Evolutionary conservation across 2,329 filamentous ascomycete species (phyloP).

Genomic region (Fusarium algeriense): DNA sequence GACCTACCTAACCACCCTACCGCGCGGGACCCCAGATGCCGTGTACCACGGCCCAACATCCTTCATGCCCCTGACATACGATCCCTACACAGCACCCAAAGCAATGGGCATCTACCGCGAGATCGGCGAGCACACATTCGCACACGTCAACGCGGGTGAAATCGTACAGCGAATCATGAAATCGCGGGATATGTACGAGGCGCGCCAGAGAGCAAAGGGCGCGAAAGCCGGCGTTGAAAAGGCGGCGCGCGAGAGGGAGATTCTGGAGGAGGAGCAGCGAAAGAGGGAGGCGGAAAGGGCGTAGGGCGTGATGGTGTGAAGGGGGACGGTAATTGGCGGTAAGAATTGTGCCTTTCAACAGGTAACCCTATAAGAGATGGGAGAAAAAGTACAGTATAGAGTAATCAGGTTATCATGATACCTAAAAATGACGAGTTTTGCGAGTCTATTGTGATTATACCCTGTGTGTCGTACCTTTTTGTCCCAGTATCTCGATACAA

Average conservation of each 20-base stretch:
- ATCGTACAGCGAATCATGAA: conserved; percentile 93
- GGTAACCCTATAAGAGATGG: conserved; percentile 20
- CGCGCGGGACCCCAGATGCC: conserved; percentile 78
- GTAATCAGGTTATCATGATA: conserved; percentile 38
- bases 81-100: conserved; percentile 85
- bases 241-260: conserved; percentile 71
- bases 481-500: conserved; percentile 12
- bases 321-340: conserved; percentile 22
- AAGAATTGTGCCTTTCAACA: conserved; percentile 44
- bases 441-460: background rate
- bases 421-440: conserved; percentile 13
- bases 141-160: conserved; percentile 89
- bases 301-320: conserved; percentile 38
- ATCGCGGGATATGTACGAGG: conserved; percentile 89
- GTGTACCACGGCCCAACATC: conserved; percentile 97
- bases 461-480: background rate
- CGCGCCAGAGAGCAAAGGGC: conserved; percentile 88
- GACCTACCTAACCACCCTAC: conserved; percentile 79
- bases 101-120: conserved; percentile 86
- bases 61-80: conserved; percentile 85
- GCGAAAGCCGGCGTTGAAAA: conserved; percentile 85
- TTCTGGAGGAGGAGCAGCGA: conserved; percentile 70
- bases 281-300: conserved; percentile 58
- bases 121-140: conserved; percentile 81
- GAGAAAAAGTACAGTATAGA: conserved; percentile 5